Evolutionary conservation across 2,329 filamentous ascomycete species (phyloP), one percentile per base, ranked within the genome.

Genomic region (Colletotrichum limetticola): DNA sequence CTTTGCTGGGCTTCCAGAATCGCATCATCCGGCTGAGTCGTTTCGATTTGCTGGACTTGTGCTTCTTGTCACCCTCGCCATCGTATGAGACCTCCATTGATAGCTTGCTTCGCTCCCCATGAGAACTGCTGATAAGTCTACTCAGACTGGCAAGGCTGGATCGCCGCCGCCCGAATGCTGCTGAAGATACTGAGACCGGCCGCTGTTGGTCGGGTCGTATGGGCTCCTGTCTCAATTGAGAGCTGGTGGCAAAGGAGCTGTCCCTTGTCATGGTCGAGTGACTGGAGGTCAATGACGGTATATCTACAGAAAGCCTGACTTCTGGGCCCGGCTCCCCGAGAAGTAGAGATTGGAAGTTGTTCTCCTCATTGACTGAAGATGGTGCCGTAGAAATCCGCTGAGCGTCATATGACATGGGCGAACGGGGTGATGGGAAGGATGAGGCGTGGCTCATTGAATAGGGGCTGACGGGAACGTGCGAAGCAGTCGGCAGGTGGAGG

Each of bases 131-230:
- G 78, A 95, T 93, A 52, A 96, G 86, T 61, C 93, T 90, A 75
- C 93, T 94, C 35, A 96, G 85, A 78, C 93, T 95, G 35, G 91
- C 93, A 75, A 96, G 88, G 78, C 93, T 95, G 4, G 92, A 93
- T 66, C 94, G 90, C 78, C 94, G 91, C 55, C 91, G 90, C 26
- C 91, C 92, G 74, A 92, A 92, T 3, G 89, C 87, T 12, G 88
- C 85, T 14, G 89, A 88, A 1, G 89, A 91, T 32, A 92, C 88
- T 0, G 91, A 92, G 5, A 89, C 87, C 1, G 91, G 91, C 4
- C 91, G 87, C 49, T 65, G 70, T 75, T 91, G 88, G 24, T 90
- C 88, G 7, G 65, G 42, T 19, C 85, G 84, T 37, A 86, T 83
- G 4, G 83, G 83, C 55, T 85, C 81, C 59, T 86, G 86, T 8